These are phyloP conservation scores for Phytophthora pinifolia DNA, from an alignment of 352 stramenopile genomes.

Conservation along the genomic window DNA sequence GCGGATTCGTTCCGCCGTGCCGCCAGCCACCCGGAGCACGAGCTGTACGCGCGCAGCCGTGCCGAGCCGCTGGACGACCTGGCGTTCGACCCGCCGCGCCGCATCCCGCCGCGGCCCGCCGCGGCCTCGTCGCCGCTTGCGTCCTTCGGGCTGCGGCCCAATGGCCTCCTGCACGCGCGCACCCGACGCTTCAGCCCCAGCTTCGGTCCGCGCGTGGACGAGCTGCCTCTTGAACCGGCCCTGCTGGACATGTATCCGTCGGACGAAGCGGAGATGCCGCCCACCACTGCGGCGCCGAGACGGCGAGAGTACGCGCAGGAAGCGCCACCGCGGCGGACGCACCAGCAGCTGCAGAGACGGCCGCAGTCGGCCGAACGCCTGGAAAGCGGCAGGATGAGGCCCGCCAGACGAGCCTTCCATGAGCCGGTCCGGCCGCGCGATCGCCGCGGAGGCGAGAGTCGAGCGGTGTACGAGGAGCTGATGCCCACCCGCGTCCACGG, in stretches of 20 bases:
- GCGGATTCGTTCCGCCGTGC: constrained; percentile 25
- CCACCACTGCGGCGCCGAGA: neutral
- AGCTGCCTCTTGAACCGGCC: constrained; percentile 23
- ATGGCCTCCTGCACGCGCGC: constrained; percentile 11
- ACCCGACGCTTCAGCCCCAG: constrained; percentile 18
- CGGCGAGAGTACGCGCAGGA: constrained; percentile 23
- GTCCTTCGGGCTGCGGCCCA: constrained; percentile 20
- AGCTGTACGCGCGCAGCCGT: constrained; percentile 23
- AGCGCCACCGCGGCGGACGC: constrained; percentile 18
- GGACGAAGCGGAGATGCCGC: constrained; percentile 5
- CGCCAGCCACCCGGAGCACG: constrained; percentile 13
- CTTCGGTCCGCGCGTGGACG: constrained; percentile 15
- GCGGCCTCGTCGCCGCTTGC: constrained; percentile 6
- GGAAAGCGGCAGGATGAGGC: constrained; percentile 13
- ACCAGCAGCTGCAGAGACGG: constrained; percentile 24
- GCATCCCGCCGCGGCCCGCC: constrained; percentile 31
- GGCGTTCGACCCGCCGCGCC: constrained; percentile 21
- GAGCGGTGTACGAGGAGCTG: constrained; percentile 29
- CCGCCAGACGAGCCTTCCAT: constrained; percentile 13
- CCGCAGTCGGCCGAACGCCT: constrained; percentile 4
- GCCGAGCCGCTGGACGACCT: constrained; percentile 8
- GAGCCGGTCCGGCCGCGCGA: constrained; percentile 20
- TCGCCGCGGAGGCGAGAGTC: constrained; percentile 17
- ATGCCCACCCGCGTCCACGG: constrained; percentile 4
- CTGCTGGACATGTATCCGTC: constrained; percentile 27